Percentiles rank a stretch among this genome's conserved stretches.
Conservation (phyloP, 2,329 filamentous ascomycete genomes). For the Trichophyton mentagrophytes region DNA sequence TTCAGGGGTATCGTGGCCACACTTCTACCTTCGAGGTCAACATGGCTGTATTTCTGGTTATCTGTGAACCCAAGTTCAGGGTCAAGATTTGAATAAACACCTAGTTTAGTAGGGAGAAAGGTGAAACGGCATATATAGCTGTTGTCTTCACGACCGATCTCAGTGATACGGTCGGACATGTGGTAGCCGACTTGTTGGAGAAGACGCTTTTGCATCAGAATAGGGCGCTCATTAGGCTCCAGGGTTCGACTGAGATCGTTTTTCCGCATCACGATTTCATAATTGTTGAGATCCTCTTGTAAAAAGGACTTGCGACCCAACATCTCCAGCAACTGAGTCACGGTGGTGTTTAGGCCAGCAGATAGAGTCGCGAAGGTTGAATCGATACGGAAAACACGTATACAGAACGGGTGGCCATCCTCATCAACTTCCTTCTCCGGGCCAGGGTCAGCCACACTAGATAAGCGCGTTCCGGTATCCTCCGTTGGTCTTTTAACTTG, state of each 20-base stretch:
- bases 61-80: constrained; percentile 68
- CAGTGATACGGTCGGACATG: constrained; percentile 73
- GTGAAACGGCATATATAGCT: constrained; percentile 94
- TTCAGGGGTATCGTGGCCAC: constrained; percentile 90
- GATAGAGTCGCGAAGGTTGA: constrained; percentile 90
- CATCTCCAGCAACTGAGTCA: constrained; percentile 75
- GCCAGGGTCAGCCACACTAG: constrained; percentile 33
- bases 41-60: constrained; percentile 82
- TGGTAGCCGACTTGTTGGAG: constrained; percentile 87
- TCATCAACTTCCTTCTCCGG: constrained; percentile 58
- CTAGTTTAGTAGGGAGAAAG: constrained; percentile 80
- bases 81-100: constrained; percentile 59
- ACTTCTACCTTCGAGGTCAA: constrained; percentile 81
- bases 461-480: constrained; percentile 27
- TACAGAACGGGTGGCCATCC: constrained; percentile 68
- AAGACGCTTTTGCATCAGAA: constrained; percentile 82
- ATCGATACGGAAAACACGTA: constrained; percentile 87
- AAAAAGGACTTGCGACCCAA: constrained; percentile 90
- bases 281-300: constrained; percentile 80
- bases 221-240: constrained; percentile 61
- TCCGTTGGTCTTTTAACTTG: constrained; percentile 57
- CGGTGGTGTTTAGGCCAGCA: constrained; percentile 68
- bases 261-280: constrained; percentile 89
- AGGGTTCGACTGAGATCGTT: constrained; percentile 80
- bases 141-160: constrained; percentile 91